phyloP scores from a whole-genome alignment of 441 rosid genomes.

The Euphorbia celastroides region DNA sequence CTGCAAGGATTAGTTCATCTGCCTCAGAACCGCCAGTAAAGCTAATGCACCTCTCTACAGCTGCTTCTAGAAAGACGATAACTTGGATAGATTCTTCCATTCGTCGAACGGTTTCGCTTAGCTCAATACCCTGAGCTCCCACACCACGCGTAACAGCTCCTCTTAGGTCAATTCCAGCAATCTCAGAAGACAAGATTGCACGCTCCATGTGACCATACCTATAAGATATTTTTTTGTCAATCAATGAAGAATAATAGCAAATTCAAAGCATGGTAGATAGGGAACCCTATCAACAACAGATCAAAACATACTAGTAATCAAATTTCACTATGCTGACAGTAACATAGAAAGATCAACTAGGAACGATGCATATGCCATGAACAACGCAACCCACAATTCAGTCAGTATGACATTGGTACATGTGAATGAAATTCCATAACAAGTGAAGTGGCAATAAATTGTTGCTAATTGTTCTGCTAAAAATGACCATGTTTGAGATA shows the following conservation, averaged over 20 bases:
- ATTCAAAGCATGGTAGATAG: neutral
- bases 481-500: neutral
- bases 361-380: neutral
- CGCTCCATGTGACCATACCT: slow-evolving; percentile 98
- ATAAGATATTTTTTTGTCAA: slow-evolving; percentile 26
- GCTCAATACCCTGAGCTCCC: slow-evolving; percentile 98
- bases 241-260: slow-evolving; percentile 8
- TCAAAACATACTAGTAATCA: neutral
- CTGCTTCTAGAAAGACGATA: slow-evolving; percentile 88
- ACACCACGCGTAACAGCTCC: slow-evolving; percentile 98
- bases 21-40: slow-evolving; percentile 99
- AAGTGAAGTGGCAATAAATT: neutral
- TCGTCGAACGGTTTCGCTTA: slow-evolving; percentile 94
- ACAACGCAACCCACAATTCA: neutral
- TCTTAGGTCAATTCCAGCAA: slow-evolving; percentile 84
- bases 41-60: slow-evolving; percentile 88
- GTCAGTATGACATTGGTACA: neutral
- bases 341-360: neutral
- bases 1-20: slow-evolving; percentile 85
- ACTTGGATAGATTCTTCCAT: slow-evolving; percentile 99
- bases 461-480: neutral
- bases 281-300: neutral
- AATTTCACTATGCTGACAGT: neutral
- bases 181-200: slow-evolving; percentile 83
- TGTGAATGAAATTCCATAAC: neutral